Conservation (phyloP, 2,329 filamentous ascomycete species). For the Arthroderma uncinatum region DNA sequence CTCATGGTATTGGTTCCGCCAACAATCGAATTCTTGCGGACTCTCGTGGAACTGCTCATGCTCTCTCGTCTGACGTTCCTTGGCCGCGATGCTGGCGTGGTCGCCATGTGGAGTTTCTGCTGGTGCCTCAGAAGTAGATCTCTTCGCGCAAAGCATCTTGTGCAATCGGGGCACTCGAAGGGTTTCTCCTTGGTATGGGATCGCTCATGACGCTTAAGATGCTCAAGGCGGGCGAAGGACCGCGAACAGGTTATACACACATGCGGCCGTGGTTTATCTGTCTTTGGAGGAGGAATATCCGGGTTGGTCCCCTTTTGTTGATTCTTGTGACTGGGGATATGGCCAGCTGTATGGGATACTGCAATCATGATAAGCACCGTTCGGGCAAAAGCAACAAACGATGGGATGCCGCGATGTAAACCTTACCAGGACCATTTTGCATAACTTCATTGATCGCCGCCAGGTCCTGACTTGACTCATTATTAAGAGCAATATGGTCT, state of each 20-base stretch:
- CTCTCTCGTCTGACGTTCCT: conserved; percentile 79
- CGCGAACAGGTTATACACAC: conserved; percentile 83
- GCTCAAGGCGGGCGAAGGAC: conserved; percentile 88
- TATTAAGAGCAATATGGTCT: conserved; percentile 26
- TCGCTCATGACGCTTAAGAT: conserved; percentile 91
- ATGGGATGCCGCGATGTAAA: neutral
- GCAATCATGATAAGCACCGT: conserved; percentile 11
- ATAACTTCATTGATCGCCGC: conserved; percentile 34
- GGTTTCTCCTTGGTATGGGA: conserved; percentile 99
- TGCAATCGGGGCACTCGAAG: conserved; percentile 91
- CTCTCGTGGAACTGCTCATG: conserved; percentile 55
- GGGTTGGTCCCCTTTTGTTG: conserved; percentile 10
- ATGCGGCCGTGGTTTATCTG: conserved; percentile 92
- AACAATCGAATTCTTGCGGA: conserved; percentile 85
- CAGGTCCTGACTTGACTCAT: conserved; percentile 29
- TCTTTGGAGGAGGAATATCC: conserved; percentile 52
- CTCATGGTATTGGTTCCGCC: conserved; percentile 54
- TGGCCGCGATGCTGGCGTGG: conserved; percentile 74
- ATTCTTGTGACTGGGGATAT: neutral
- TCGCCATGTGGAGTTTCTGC: conserved; percentile 94
- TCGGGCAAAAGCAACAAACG: conserved; percentile 4
- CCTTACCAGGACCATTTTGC: conserved; percentile 31
- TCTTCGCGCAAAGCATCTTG: conserved; percentile 84
- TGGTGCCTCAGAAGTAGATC: conserved; percentile 89
- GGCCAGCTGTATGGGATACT: conserved; percentile 10